Evolutionary conservation across 257 asterid genomes (phyloP).

Genomic region (Solanum phureja): DNA sequence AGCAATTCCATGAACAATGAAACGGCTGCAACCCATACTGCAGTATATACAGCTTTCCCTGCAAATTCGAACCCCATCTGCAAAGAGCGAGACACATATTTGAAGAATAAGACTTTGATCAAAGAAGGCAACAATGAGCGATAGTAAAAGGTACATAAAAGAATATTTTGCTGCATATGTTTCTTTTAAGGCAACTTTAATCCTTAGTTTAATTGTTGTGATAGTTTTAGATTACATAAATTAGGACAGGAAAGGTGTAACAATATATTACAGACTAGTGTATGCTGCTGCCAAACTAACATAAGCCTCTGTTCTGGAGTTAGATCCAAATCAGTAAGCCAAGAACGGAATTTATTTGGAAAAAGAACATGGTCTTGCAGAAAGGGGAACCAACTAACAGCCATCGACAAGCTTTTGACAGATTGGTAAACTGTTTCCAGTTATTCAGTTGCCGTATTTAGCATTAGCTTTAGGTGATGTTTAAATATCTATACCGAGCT

Average conservation of each 20-base stretch:
- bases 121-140: neutral
- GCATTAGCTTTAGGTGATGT: neutral
- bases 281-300: neutral
- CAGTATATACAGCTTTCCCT: slow-evolving; percentile 78
- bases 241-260: neutral
- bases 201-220: neutral
- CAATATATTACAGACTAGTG: neutral
- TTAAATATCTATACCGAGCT: neutral
- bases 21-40: slow-evolving; percentile 95
- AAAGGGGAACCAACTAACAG: neutral
- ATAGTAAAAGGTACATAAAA: neutral
- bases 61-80: slow-evolving; percentile 98
- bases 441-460: neutral
- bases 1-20: slow-evolving; percentile 95
- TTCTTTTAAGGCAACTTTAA: neutral
- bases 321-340: neutral
- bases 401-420: neutral
- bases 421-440: slow-evolving; percentile 13
- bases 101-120: slow-evolving; percentile 3
- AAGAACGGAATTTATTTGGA: neutral
- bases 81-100: neutral
- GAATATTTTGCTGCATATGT: neutral
- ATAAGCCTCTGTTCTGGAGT: neutral
- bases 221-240: neutral
- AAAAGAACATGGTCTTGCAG: neutral